These are phyloP conservation scores for Teratosphaeria epicoccoides DNA, from an alignment of 2,329 filamentous ascomycete species.

Conservation along the genomic window DNA sequence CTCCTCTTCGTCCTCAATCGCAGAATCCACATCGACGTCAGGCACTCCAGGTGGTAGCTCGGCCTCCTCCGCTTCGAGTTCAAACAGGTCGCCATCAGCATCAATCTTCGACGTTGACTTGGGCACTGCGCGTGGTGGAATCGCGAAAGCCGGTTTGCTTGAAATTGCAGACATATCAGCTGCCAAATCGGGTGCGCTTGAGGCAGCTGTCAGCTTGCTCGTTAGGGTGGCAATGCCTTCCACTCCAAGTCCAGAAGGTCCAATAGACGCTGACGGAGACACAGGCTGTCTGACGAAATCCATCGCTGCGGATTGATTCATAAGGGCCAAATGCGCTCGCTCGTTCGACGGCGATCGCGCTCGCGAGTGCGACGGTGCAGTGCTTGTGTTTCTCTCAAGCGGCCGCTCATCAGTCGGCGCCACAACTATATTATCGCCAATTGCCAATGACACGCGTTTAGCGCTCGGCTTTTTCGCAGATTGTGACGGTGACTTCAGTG, in stretches of 20 bases:
- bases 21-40: slow-evolving; percentile 1
- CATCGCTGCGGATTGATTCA: not conserved
- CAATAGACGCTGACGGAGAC: not conserved
- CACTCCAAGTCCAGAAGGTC: not conserved
- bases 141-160: not conserved
- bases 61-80: slow-evolving; percentile 14
- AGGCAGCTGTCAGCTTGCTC: not conserved
- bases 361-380: slow-evolving; percentile 22
- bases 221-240: not conserved
- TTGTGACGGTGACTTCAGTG: slow-evolving; percentile 24
- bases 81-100: slow-evolving; percentile 23
- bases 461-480: slow-evolving; percentile 11
- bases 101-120: slow-evolving; percentile 7
- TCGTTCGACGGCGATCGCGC: slow-evolving; percentile 7
- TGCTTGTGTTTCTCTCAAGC: slow-evolving; percentile 14
- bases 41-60: not conserved
- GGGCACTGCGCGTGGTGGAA: not conserved
- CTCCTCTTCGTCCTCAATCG: slow-evolving; percentile 10
- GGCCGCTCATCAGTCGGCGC: slow-evolving; percentile 27
- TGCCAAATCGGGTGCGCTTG: not conserved
- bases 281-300: slow-evolving; percentile 2
- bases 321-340: not conserved
- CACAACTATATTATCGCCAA: slow-evolving; percentile 25
- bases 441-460: slow-evolving; percentile 27
- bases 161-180: not conserved